A percentile compares a stretch with the other conserved stretches of the same genome.
Conservation (phyloP, 805 yeast species). For the Wickerhamiella vanderwaltii region DNA sequence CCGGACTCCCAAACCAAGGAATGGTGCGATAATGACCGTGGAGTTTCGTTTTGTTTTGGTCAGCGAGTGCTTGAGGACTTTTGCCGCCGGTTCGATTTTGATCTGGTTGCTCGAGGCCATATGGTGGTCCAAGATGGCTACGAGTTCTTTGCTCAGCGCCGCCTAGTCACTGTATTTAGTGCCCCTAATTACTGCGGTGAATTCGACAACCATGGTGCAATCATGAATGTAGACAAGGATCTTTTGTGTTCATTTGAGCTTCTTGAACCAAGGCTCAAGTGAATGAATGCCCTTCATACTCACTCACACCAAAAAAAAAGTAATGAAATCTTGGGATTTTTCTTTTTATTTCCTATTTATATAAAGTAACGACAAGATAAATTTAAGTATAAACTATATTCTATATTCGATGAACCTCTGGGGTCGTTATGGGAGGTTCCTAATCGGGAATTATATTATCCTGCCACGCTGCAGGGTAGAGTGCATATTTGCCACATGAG, state of each 20-base stretch:
- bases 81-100: slow-evolving; percentile 57
- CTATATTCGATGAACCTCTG: too few species aligned
- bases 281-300: too few species aligned
- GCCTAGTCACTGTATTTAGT: slow-evolving; percentile 58
- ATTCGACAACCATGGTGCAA: slow-evolving; percentile 92
- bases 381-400: too few species aligned
- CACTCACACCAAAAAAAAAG: slow-evolving; percentile 34
- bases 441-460: too few species aligned
- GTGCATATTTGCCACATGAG: too few species aligned
- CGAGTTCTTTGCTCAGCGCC: slow-evolving; percentile 59
- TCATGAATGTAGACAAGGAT: slow-evolving; percentile 89
- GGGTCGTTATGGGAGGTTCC: too few species aligned
- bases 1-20: slow-evolving; percentile 72
- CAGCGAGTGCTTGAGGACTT: slow-evolving; percentile 68
- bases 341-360: background rate
- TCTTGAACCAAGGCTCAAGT: slow-evolving; percentile 51
- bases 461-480: too few species aligned
- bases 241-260: slow-evolving; percentile 85
- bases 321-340: background rate
- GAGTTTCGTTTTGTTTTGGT: slow-evolving; percentile 68
- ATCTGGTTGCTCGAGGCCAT: slow-evolving; percentile 72
- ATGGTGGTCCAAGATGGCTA: slow-evolving; percentile 81
- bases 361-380: too few species aligned
- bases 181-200: slow-evolving; percentile 76
- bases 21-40: slow-evolving; percentile 81